A percentile compares a stretch with the other conserved stretches of the same genome.
These are phyloP conservation scores for Macrophomina pseudophaseolina DNA, from an alignment of 2,329 filamentous ascomycete genomes.

Conservation along the genomic window DNA sequence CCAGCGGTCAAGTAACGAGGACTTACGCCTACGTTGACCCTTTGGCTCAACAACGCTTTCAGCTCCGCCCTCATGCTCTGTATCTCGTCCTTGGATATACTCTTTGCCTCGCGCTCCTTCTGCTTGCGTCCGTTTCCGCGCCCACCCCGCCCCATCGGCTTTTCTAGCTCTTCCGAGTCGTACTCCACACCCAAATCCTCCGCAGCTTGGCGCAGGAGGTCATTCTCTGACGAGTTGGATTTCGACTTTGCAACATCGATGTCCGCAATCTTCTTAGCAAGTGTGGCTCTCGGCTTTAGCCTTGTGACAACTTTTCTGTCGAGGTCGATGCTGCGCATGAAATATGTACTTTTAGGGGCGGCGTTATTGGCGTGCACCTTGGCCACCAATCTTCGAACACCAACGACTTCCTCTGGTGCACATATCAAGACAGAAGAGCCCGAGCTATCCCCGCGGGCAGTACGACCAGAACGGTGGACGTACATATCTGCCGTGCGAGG, in stretches of 20 bases:
- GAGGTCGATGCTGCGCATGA: conserved; percentile 80
- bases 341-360: conserved; percentile 58
- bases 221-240: conserved; percentile 73
- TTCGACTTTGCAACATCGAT: conserved; percentile 85
- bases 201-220: conserved; percentile 81
- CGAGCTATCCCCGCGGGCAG: conserved; percentile 77
- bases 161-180: conserved; percentile 81
- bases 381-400: conserved; percentile 79
- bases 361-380: conserved; percentile 77
- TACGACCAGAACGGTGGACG: conserved; percentile 93
- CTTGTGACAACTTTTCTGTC: conserved; percentile 79
- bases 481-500: conserved; percentile 91
- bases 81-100: conserved; percentile 75
- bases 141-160: conserved; percentile 60
- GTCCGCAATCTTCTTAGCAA: conserved; percentile 90
- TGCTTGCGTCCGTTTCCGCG: conserved; percentile 74
- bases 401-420: conserved; percentile 85
- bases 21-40: conserved; percentile 86
- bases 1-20: conserved; percentile 85
- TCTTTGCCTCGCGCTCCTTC: conserved; percentile 73
- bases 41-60: conserved; percentile 69
- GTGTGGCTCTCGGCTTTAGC: conserved; percentile 74
- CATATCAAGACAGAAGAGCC: conserved; percentile 89
- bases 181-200: conserved; percentile 95
- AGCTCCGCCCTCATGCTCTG: conserved; percentile 73